Base-by-base conservation (phyloP, 805 yeast species). In the Yamadazyma philogaea region DNA sequence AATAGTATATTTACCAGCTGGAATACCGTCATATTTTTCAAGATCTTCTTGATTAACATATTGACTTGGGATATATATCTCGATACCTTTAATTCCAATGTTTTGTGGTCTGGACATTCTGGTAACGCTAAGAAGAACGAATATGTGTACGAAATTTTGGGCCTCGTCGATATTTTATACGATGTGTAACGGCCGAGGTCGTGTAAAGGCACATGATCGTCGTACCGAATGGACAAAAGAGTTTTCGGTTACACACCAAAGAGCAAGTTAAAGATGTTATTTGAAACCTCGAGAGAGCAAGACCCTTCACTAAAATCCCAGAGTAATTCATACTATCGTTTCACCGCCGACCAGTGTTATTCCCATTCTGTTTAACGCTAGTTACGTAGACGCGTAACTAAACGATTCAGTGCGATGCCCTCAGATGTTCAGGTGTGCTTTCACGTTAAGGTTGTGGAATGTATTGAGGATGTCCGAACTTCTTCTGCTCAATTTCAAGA, bases 81-180 rank as follows among this genome's bases (percentile, higher is more conserved):
- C 97, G 54, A 93, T 79, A 66, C 95, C 99, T 65, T 91, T 91
- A 70, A 93, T 93, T 72, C 99, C 99, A 57, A 93, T 78, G 75
- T 91, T 91, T 44, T 53, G 54, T n/a, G 62, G 60, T 49, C 52
- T 53, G 16, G 59, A 49, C 61, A 57, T 58, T 34, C 33, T 33
- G 20, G 15, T 32, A 22, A 17, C 28, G 19, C 18, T 11, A 22
- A 11, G 5, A 40, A 19, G 20, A 33, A 37, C 30, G 28, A 12
- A 21, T 30, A 41, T 22, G 30, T 31, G 40, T 30, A 14, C 30
- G 43, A 34, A 34, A 30, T 34, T 28, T 40, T 39, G 26, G 24
- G 31, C 34, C 36, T 40, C 43, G 45, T 42, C 42, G 42, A 42
- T 21, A 17, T 34, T 37, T 34, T 42, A 42, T 42, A 42, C 45